phyloP scores from a whole-genome alignment of 345 rosid genomes.

The Syzygium jambos region DNA sequence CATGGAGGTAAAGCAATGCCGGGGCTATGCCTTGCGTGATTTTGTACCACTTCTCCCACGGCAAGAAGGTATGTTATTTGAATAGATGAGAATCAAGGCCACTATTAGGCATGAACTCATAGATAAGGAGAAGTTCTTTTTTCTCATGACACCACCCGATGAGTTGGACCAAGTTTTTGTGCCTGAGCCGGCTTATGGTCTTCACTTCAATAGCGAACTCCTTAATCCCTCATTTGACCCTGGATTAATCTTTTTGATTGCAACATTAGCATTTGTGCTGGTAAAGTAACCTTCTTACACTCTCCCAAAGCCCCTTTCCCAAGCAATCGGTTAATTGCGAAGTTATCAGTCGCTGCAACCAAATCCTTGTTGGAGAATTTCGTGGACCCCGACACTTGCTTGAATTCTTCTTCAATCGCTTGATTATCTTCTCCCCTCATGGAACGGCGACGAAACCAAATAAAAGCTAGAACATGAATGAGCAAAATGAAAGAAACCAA shows the following conservation, averaged over 20 bases:
- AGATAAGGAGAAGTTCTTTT: background rate
- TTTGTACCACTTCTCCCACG: background rate
- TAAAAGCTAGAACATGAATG: background rate
- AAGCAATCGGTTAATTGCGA: background rate
- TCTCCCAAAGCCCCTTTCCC: background rate
- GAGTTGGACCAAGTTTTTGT: background rate
- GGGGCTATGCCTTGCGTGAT: background rate
- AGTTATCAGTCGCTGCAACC: accelerated
- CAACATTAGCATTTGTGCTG: background rate
- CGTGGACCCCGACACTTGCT: background rate
- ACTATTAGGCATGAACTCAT: background rate
- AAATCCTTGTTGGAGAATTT: background rate
- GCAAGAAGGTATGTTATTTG: background rate
- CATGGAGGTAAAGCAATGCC: background rate
- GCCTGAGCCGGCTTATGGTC: background rate
- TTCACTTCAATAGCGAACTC: background rate
- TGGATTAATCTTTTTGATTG: background rate
- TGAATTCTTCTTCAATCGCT: background rate
- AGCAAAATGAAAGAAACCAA: background rate
- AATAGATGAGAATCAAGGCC: background rate
- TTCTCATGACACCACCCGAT: background rate
- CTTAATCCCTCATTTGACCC: background rate
- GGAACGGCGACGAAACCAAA: background rate
- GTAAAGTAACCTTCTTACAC: background rate
- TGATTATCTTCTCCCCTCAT: background rate